Evolutionary conservation across 345 rosid genomes (phyloP).

Genomic region (Brassica juncea): DNA sequence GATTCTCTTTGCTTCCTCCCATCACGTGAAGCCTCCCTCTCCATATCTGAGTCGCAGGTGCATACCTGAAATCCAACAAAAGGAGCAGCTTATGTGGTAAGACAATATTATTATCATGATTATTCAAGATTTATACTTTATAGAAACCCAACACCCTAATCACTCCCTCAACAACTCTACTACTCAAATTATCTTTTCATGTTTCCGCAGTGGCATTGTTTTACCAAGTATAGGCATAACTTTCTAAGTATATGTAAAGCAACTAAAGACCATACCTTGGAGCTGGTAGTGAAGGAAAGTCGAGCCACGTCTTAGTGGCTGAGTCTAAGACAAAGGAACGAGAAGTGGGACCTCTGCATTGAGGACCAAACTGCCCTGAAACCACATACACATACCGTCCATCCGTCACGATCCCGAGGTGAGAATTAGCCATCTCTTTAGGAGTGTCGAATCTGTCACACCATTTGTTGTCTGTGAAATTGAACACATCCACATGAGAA

Average conservation of each 20-base stretch:
- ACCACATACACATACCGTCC: constrained; percentile 68
- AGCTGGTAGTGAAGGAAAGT: constrained; percentile 63
- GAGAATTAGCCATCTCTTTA: constrained; percentile 82
- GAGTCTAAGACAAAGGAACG: constrained; percentile 63
- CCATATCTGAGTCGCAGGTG: constrained; percentile 91
- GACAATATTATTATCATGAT: not conserved
- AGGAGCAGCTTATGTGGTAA: not conserved
- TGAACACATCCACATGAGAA: constrained; percentile 79
- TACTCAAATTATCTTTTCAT: no score
- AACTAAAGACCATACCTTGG: constrained; percentile 55
- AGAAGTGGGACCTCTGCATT: constrained; percentile 68
- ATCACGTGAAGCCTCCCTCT: constrained; percentile 92
- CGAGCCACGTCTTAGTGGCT: constrained; percentile 55
- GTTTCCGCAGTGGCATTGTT: not conserved
- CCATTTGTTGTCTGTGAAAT: constrained; percentile 68
- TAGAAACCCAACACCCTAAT: not conserved
- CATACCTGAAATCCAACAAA: constrained; percentile 57
- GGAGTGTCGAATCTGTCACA: constrained; percentile 60
- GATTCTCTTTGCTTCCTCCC: constrained; percentile 89
- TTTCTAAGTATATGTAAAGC: not conserved
- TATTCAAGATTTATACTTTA: not conserved
- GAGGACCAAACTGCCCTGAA: constrained; percentile 83
- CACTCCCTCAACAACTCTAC: not conserved
- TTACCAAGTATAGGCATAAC: not conserved
- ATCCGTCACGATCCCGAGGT: constrained; percentile 72